A percentile compares a stretch with the other conserved stretches of the same genome.
Evolutionary conservation across 768 basidiomycete genomes (phyloP).

Genomic region (Leccinum longicurvipes): DNA sequence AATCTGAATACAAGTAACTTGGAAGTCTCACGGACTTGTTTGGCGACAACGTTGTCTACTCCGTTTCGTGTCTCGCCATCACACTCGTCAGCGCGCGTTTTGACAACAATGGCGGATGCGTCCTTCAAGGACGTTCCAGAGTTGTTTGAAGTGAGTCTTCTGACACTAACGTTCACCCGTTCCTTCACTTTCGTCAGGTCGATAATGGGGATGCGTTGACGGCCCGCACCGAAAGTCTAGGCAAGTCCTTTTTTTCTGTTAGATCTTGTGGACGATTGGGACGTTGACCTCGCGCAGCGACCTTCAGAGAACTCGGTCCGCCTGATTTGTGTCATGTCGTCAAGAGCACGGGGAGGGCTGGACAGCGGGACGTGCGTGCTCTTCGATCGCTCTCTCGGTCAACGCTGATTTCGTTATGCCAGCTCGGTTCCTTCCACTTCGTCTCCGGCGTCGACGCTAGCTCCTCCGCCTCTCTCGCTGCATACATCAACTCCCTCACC

Average conservation of each 20-base stretch:
- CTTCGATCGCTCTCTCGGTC: no score
- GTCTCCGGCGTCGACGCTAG: constrained; percentile 99
- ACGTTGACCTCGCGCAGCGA: constrained; percentile 47
- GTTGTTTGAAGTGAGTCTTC: constrained; percentile 77
- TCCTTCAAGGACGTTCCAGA: constrained; percentile 93
- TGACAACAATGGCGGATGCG: constrained; percentile 55
- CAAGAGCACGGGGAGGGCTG: constrained; percentile 82
- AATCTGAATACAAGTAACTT: not conserved
- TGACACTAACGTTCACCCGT: constrained; percentile 1
- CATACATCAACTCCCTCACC: constrained; percentile 98
- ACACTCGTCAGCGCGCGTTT: constrained; percentile 1
- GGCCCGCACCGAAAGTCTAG: constrained; percentile 87
- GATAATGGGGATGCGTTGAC: constrained; percentile 88
- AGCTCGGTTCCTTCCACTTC: constrained; percentile 97
- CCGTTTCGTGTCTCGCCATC: not conserved
- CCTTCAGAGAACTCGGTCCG: constrained; percentile 95
- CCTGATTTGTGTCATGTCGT: constrained; percentile 96
- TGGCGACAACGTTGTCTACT: constrained; percentile 6
- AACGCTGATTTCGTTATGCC: not conserved
- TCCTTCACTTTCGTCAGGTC: constrained; percentile 43
- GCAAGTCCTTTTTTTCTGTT: constrained; percentile 46
- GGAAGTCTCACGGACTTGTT: constrained; percentile 22
- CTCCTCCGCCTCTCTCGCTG: constrained; percentile 94
- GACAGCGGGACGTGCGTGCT: constrained; percentile 78
- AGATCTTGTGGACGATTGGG: not conserved